Evolutionary conservation across 1,139 yeast species (phyloP), one percentile per base, ranked within the genome.

Genomic region (Tardiomyces digboiensis): DNA sequence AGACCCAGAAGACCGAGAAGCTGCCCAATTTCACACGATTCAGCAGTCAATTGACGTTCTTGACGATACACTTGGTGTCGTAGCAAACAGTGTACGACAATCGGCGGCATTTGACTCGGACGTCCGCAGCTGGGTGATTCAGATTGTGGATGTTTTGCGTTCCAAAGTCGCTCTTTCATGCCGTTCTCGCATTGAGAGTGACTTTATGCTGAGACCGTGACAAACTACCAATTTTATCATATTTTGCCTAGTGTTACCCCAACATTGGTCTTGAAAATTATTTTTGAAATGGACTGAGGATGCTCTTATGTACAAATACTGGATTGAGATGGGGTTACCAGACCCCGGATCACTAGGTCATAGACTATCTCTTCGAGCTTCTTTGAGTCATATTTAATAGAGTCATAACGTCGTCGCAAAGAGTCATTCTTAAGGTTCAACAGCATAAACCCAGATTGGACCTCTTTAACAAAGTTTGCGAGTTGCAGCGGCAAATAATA

Each of bases 291-390:
- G 26, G n/a, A n/a, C n/a, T n/a, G n/a, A n/a, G n/a, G n/a, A n/a
- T n/a, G n/a, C n/a, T n/a, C n/a, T 22, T 7, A 7, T 12, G 26
- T 22, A 22, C 7, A 33, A 10, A 23, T 10, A 38, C n/a, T 37
- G 4, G 7, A 8, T 7, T 41, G 6, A 7, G n/a, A 21, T 14
- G 21, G 20, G 22, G 21, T 22, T 13, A 43, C 21, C 42, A 56
- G 43, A 7, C 60, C 58, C 7, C 64, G 44, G 10, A 61, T 49
- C 8, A 61, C 51, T 41, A 61, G 38, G 45, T 61, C 65, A 41
- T 60, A 61, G 13, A 61, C 59, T 12, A 61, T 56, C 43, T 60
- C 65, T 43, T 63, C 67, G 16, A 61, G 60, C 44, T 60, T 60
- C 47, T 62, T 62, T 29, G 61, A 61, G 38, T 62, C 65, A 43